These are phyloP conservation scores for Tolypocladium amazonense DNA, from an alignment of 2,329 filamentous ascomycete genomes.

Conservation along the genomic window DNA sequence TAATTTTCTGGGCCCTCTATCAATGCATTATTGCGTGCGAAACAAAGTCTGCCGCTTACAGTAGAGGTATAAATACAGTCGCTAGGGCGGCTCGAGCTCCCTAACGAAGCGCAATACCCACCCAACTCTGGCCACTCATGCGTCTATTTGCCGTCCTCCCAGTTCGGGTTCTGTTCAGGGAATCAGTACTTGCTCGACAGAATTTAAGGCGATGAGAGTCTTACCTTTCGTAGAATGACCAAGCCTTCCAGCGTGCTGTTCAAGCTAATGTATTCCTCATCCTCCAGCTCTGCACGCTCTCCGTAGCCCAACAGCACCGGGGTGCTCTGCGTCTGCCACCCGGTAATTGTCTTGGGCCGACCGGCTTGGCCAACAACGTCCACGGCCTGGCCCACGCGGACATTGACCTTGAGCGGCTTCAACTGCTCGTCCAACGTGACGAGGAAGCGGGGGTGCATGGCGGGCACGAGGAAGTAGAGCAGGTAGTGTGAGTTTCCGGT, in stretches of 20 bases:
- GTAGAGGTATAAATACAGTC: slow-evolving; percentile 17
- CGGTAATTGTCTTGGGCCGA: slow-evolving; percentile 96
- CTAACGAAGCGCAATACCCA: background rate
- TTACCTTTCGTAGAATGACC: slow-evolving; percentile 93
- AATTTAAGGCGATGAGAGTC: slow-evolving; percentile 10
- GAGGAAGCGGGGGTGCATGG: slow-evolving; percentile 94
- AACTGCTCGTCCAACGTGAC: slow-evolving; percentile 93
- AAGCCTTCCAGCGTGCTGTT: slow-evolving; percentile 87
- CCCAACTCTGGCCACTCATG: background rate
- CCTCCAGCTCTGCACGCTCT: slow-evolving; percentile 91
- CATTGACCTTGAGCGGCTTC: slow-evolving; percentile 88
- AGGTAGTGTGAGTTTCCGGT: slow-evolving; percentile 70
- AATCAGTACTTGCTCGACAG: slow-evolving; percentile 6
- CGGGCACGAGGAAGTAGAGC: slow-evolving; percentile 91
- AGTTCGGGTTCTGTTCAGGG: slow-evolving; percentile 25
- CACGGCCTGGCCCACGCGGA: slow-evolving; percentile 93
- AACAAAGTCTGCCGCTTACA: background rate
- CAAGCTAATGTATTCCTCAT: slow-evolving; percentile 91
- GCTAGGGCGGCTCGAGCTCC: background rate
- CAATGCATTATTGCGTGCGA: slow-evolving; percentile 5
- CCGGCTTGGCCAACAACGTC: slow-evolving; percentile 97
- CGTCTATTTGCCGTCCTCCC: slow-evolving; percentile 26
- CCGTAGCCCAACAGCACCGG: slow-evolving; percentile 90
- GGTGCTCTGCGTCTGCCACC: slow-evolving; percentile 99
- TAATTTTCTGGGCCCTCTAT: slow-evolving; percentile 16